These are phyloP conservation scores for Plasmopara muralis DNA, from an alignment of 352 stramenopile species.

Conservation along the genomic window DNA sequence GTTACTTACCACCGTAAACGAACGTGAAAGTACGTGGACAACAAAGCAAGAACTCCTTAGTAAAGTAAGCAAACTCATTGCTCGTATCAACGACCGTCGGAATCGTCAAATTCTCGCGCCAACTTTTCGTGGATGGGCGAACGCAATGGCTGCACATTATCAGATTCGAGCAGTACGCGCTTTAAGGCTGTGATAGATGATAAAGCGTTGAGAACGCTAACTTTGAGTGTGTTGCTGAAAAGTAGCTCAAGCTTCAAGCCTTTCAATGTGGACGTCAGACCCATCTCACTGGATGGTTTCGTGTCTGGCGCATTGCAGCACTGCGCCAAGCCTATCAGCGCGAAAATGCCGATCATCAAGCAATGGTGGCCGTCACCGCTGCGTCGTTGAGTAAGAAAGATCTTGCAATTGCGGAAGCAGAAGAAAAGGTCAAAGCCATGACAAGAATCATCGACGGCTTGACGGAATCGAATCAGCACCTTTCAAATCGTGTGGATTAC, in stretches of 20 bases:
- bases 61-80: slow-evolving; percentile 39
- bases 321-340: slow-evolving; percentile 63
- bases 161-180: slow-evolving; percentile 36
- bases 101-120: slow-evolving; percentile 21
- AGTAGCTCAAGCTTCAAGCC: slow-evolving; percentile 51
- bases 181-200: too few relatives aligned
- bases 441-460: slow-evolving; percentile 72
- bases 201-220: neutral
- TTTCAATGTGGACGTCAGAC: slow-evolving; percentile 49
- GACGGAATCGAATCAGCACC: slow-evolving; percentile 64
- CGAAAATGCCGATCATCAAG: slow-evolving; percentile 71
- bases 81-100: slow-evolving; percentile 8
- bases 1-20: slow-evolving; percentile 43
- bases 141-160: slow-evolving; percentile 28
- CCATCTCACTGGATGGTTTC: slow-evolving; percentile 57
- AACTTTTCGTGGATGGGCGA: slow-evolving; percentile 48
- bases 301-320: slow-evolving; percentile 65
- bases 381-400: slow-evolving; percentile 73
- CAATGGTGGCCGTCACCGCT: slow-evolving; percentile 72
- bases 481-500: slow-evolving; percentile 55
- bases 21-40: slow-evolving; percentile 36
- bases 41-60: slow-evolving; percentile 35
- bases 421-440: slow-evolving; percentile 66
- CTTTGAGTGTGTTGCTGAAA: neutral
- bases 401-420: slow-evolving; percentile 51